These are phyloP conservation scores for Shiraia sp. DNA, from an alignment of 2,329 filamentous ascomycete genomes.

Conservation along the genomic window DNA sequence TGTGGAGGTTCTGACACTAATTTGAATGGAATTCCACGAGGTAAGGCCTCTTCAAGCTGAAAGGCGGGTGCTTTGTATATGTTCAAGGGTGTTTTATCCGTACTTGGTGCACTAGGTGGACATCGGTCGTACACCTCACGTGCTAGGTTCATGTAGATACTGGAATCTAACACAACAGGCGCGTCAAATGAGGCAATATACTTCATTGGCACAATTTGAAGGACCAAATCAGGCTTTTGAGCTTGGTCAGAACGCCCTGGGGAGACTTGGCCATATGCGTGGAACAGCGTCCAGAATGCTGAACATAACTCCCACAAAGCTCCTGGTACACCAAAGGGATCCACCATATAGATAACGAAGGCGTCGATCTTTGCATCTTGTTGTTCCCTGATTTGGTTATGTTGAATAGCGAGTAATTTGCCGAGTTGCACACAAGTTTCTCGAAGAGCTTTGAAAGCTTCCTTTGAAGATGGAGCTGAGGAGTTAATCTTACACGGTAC, in stretches of 20 bases:
- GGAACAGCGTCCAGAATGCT: slow-evolving; percentile 73
- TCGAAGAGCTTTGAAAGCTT: slow-evolving; percentile 34
- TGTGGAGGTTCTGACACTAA: slow-evolving; percentile 68
- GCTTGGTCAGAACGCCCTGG: slow-evolving; percentile 46
- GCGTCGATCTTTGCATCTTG: slow-evolving; percentile 56
- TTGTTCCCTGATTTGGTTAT: slow-evolving; percentile 40
- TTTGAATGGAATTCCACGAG: slow-evolving; percentile 76
- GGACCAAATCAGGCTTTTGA: slow-evolving; percentile 63
- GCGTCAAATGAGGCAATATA: slow-evolving; percentile 67
- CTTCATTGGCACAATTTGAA: slow-evolving; percentile 74
- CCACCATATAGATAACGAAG: slow-evolving; percentile 76
- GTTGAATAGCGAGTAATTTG: slow-evolving; percentile 43
- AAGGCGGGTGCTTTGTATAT: slow-evolving; percentile 69
- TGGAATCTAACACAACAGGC: slow-evolving; percentile 64
- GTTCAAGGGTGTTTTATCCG: slow-evolving; percentile 50
- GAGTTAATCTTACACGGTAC: slow-evolving; percentile 32
- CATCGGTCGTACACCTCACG: slow-evolving; percentile 80
- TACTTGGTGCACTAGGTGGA: slow-evolving; percentile 48
- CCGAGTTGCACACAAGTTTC: slow-evolving; percentile 47
- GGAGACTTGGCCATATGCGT: slow-evolving; percentile 60
- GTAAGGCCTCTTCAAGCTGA: slow-evolving; percentile 70
- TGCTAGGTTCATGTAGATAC: slow-evolving; percentile 65
- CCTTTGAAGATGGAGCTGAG: slow-evolving; percentile 17
- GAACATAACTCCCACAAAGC: slow-evolving; percentile 70
- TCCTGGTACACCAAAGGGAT: slow-evolving; percentile 65